These are phyloP conservation scores for Saccharomycopsis fodiens DNA, from an alignment of 805 yeast genomes.

Conservation along the genomic window DNA sequence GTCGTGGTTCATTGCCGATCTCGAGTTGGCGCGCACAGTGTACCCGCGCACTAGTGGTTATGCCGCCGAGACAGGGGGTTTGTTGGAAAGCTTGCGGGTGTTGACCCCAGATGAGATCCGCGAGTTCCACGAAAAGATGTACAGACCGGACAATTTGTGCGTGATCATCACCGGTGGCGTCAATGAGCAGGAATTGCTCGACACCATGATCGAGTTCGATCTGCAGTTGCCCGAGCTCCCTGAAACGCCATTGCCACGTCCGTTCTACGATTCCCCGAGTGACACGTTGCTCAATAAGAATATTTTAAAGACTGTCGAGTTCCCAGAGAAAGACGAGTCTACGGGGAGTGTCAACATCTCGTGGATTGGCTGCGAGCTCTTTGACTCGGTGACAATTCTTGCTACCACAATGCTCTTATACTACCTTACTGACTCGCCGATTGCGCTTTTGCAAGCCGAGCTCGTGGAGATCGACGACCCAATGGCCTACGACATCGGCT, in stretches of 20 bases:
- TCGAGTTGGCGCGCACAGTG: conserved; percentile 40
- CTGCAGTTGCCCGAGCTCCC: conserved; percentile 36
- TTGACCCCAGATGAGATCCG: conserved; percentile 69
- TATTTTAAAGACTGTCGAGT: conserved; percentile 48
- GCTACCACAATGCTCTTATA: conserved; percentile 68
- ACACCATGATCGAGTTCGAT: conserved; percentile 57
- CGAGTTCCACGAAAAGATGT: conserved; percentile 61
- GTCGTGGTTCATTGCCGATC: conserved; percentile 56
- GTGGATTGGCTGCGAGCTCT: conserved; percentile 75
- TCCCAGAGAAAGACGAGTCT: conserved; percentile 85
- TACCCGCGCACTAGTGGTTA: conserved; percentile 65
- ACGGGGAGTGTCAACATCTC: conserved; percentile 66
- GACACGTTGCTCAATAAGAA: conserved; percentile 32
- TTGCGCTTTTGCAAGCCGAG: conserved; percentile 62
- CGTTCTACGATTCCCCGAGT: conserved; percentile 61
- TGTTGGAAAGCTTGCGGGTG: conserved; percentile 65
- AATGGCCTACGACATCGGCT: conserved; percentile 61
- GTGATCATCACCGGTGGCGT: conserved; percentile 80
- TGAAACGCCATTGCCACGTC: conserved; percentile 44
- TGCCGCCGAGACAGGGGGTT: conserved; percentile 90
- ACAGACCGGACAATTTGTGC: conserved; percentile 79
- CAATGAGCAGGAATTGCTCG: conserved; percentile 64
- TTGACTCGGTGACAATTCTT: conserved; percentile 43
- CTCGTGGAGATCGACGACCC: conserved; percentile 82
- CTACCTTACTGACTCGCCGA: conserved; percentile 70